Conservation (phyloP, 805 yeast species). For the Candida cerambycidarum region DNA sequence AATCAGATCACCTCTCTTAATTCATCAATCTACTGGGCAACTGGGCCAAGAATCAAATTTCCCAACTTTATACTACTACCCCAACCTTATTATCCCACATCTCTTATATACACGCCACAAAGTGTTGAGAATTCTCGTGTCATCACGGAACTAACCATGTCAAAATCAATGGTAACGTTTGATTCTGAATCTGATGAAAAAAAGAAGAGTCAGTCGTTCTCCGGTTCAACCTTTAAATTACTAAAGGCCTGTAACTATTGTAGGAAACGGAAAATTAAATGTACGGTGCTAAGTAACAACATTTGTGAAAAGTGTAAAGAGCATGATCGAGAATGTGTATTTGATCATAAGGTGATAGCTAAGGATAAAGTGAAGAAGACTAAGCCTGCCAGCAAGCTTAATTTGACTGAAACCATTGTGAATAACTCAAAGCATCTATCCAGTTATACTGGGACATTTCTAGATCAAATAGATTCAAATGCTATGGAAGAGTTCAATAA, state of each 20-base stretch:
- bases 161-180: background rate
- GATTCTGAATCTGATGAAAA: background rate
- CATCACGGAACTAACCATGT: background rate
- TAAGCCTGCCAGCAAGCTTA: background rate
- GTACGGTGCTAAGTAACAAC: conserved; percentile 11
- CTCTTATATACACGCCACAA: background rate
- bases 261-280: conserved; percentile 20
- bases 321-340: conserved; percentile 17
- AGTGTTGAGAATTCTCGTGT: background rate
- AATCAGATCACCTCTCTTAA: too few species aligned
- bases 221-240: conserved; percentile 17
- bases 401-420: conserved; percentile 1
- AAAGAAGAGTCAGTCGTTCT: conserved; percentile 1
- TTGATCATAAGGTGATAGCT: conserved; percentile 18
- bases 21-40: too few species aligned
- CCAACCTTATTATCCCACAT: background rate
- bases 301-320: conserved; percentile 19
- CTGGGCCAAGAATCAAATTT: too few species aligned
- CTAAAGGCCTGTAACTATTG: conserved; percentile 22
- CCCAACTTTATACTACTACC: too few species aligned
- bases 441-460: conserved; percentile 16
- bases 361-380: conserved; percentile 3
- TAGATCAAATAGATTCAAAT: conserved; percentile 15
- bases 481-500: conserved; percentile 14
- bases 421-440: conserved; percentile 11